Conservation (phyloP, 1,139 yeast species). For the Lodderomyces oxycetoniae region DNA sequence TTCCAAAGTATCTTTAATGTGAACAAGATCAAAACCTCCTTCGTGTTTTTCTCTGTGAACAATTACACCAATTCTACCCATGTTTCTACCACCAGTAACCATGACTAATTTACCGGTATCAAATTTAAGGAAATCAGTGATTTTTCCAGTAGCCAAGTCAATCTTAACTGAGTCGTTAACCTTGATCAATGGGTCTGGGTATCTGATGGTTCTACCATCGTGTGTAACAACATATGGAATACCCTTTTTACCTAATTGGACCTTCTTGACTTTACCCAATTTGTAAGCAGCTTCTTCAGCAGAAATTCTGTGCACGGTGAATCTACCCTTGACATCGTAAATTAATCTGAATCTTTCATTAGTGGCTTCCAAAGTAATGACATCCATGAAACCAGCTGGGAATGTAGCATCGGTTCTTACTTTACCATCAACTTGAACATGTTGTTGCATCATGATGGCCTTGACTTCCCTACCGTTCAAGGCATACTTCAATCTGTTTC, state of each 20-base stretch:
- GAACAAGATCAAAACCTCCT: conserved; percentile 99
- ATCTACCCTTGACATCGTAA: conserved; percentile 98
- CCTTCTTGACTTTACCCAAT: conserved; percentile 96
- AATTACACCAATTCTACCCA: conserved; percentile 99
- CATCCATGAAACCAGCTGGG: conserved; percentile 99
- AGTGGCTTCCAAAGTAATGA: conserved; percentile 93
- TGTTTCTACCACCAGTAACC: conserved; percentile 99
- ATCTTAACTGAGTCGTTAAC: conserved; percentile 97
- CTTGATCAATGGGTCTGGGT: conserved; percentile 96
- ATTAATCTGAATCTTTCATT: conserved; percentile 98
- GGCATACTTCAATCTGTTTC: conserved; percentile 99
- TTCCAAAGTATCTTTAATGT: conserved; percentile 95
- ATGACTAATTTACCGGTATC: conserved; percentile 94
- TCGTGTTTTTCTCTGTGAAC: conserved; percentile 99
- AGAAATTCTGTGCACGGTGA: conserved; percentile 98
- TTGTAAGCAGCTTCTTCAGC: conserved; percentile 98
- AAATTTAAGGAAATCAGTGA: conserved; percentile 85
- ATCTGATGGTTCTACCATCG: conserved; percentile 99
- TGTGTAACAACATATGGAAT: conserved; percentile 97
- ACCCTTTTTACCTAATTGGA: conserved; percentile 97
- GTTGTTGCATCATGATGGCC: conserved; percentile 99
- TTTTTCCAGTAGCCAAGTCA: conserved; percentile 94
- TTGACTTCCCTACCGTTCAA: conserved; percentile 99
- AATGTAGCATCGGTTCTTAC: conserved; percentile 97
- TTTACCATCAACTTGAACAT: conserved; percentile 98